A percentile compares a stretch with the other conserved stretches of the same genome.
Conservation (phyloP, 306 rosid genomes). For the Cajanus cajan region DNA sequence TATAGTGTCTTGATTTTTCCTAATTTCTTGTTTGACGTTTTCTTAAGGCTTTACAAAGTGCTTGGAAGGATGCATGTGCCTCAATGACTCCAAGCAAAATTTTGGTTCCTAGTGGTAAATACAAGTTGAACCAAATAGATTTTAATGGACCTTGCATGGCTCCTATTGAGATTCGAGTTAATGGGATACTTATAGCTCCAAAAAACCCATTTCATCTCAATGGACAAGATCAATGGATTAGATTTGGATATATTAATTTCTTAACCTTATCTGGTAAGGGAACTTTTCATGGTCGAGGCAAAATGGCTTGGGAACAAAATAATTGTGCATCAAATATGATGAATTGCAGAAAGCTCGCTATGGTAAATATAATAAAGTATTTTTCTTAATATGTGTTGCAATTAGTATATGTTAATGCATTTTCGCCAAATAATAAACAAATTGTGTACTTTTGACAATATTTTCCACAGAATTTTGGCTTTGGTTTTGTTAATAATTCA, state of each 20-base stretch:
- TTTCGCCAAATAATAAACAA: neutral
- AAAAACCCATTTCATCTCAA: neutral
- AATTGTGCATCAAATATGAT: neutral
- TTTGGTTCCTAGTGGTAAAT: neutral
- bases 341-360: neutral
- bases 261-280: neutral
- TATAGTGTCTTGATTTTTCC: neutral
- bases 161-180: neutral
- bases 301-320: conserved; percentile 17
- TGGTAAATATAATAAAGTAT: neutral
- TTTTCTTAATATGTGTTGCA: neutral
- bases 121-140: neutral
- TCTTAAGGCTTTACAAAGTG: neutral
- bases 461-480: neutral
- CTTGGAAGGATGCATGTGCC: conserved; percentile 3
- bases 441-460: neutral
- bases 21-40: neutral
- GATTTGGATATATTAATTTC: neutral
- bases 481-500: conserved; percentile 1
- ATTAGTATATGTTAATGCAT: neutral
- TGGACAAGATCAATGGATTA: conserved; percentile 7
- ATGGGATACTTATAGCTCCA: neutral
- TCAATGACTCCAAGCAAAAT: conserved; percentile 10
- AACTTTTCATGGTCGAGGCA: conserved; percentile 8
- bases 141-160: conserved; percentile 5